Conservation (phyloP, 306 rosid species). For the Fragaria vesca region DNA sequence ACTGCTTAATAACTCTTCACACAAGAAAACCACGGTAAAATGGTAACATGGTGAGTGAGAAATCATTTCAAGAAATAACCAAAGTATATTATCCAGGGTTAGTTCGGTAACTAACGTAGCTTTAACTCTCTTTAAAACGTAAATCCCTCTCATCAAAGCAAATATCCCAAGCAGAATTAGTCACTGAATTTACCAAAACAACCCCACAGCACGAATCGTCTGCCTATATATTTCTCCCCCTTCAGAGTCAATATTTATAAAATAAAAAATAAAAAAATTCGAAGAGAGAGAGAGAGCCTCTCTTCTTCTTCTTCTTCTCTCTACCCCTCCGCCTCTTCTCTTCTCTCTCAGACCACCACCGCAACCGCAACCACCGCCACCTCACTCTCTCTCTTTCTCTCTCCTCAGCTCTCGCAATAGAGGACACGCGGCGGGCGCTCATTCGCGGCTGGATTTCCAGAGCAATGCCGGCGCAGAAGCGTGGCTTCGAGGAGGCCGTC, state of each 20-base stretch:
- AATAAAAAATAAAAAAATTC: background rate
- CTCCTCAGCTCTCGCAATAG: constrained; percentile 9
- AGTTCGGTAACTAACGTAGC: background rate
- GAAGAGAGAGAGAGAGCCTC: background rate
- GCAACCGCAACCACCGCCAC: constrained; percentile 17
- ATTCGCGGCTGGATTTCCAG: constrained; percentile 17
- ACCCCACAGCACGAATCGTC: background rate
- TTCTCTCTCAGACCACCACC: constrained; percentile 21
- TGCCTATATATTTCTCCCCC: background rate
- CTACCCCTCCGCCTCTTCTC: constrained; percentile 30
- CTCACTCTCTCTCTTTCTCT: constrained; percentile 1
- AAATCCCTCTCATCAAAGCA: background rate
- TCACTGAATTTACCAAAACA: background rate
- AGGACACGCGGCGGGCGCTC: background rate
- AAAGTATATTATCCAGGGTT: background rate
- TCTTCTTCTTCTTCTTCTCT: background rate
- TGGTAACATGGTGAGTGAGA: background rate
- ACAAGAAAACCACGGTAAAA: background rate
- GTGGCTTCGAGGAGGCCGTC: constrained; percentile 31
- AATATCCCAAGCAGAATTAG: background rate
- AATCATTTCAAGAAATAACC: background rate
- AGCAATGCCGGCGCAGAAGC: constrained; percentile 80
- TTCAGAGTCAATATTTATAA: background rate
- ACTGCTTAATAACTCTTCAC: background rate
- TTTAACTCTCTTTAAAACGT: background rate